Evolutionary conservation across 83 land plant genomes (phyloP).

Genomic region (Diphasiastrum complanatum): DNA sequence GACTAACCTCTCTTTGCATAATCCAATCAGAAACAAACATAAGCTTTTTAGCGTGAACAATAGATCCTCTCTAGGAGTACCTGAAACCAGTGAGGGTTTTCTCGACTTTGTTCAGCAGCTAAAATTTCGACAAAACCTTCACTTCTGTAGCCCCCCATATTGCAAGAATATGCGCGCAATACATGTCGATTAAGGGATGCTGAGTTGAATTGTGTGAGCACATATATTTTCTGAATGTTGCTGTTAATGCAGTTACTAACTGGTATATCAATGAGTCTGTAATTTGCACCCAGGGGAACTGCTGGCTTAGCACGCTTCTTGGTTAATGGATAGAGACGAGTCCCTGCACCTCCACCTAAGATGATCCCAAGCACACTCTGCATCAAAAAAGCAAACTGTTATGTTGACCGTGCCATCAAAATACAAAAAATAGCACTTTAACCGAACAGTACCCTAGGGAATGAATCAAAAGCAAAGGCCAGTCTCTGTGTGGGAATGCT

Average conservation of each 20-base stretch:
- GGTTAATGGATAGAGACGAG: conserved; percentile 70
- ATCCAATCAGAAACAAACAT: not conserved
- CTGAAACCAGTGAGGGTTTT: conserved; percentile 99
- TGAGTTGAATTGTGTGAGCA: conserved; percentile 81
- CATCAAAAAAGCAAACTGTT: not conserved
- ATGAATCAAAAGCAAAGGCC: too few species aligned
- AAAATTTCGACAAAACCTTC: conserved; percentile 99
- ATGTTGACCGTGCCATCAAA: too few species aligned
- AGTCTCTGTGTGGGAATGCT: too few species aligned
- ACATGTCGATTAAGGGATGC: conserved; percentile 78
- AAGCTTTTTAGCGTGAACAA: not conserved
- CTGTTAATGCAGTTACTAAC: conserved; percentile 91
- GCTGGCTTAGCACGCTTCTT: conserved; percentile 81
- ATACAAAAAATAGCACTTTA: too few species aligned
- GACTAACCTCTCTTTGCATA: too few species aligned
- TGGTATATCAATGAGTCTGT: conserved; percentile 69
- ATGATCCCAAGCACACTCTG: conserved; percentile 88
- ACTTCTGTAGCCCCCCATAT: conserved; percentile 96
- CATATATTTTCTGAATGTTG: conserved; percentile 72
- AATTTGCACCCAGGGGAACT: conserved; percentile 72
- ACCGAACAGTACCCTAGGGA: too few species aligned
- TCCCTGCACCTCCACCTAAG: conserved; percentile 71
- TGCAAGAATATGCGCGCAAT: conserved; percentile 74
- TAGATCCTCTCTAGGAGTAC: conserved; percentile 31
- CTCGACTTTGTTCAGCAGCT: conserved; percentile 99